These are phyloP conservation scores for Suillus discolor DNA, from an alignment of 768 basidiomycete genomes.

Conservation along the genomic window DNA sequence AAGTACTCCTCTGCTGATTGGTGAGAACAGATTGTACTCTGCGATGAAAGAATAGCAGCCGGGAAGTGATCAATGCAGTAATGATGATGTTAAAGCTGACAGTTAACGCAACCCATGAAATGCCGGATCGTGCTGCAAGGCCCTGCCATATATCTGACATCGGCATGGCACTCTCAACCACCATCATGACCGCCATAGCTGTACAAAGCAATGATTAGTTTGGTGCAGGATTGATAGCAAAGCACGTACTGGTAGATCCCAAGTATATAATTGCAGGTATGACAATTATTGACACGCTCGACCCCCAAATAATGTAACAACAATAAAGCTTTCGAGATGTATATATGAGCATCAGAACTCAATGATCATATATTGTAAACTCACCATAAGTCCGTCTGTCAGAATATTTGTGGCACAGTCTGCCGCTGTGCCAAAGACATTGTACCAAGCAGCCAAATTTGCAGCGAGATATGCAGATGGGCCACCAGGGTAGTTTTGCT, in stretches of 20 bases:
- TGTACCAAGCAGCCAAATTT: slow-evolving; percentile 27
- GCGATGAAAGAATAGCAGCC: not conserved
- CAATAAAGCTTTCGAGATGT: slow-evolving; percentile 32
- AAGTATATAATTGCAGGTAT: slow-evolving; percentile 9
- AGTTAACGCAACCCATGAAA: slow-evolving; percentile 3
- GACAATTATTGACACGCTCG: not conserved
- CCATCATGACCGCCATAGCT: not conserved
- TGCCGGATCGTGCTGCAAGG: slow-evolving; percentile 3
- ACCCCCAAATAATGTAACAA: slow-evolving; percentile 35
- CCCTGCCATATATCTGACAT: slow-evolving; percentile 2
- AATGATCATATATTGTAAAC: slow-evolving; percentile 3
- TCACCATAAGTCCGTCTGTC: slow-evolving; percentile 35
- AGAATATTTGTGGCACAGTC: slow-evolving; percentile 27
- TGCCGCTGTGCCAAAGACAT: slow-evolving; percentile 27
- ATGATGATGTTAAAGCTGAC: slow-evolving; percentile 9
- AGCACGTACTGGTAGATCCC: slow-evolving; percentile 2
- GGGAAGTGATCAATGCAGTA: not conserved
- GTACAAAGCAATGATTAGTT: not conserved
- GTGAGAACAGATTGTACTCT: not conserved
- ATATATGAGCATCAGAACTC: not conserved
- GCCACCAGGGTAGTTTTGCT: slow-evolving; percentile 31
- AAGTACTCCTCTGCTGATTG: not conserved
- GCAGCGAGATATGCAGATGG: slow-evolving; percentile 29
- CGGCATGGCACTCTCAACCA: not conserved
- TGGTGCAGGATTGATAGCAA: not conserved